Percentiles rank a stretch among this genome's conserved stretches.
These are phyloP conservation scores for Rhodamnia argentea DNA, from an alignment of 345 rosid species.

Conservation along the genomic window DNA sequence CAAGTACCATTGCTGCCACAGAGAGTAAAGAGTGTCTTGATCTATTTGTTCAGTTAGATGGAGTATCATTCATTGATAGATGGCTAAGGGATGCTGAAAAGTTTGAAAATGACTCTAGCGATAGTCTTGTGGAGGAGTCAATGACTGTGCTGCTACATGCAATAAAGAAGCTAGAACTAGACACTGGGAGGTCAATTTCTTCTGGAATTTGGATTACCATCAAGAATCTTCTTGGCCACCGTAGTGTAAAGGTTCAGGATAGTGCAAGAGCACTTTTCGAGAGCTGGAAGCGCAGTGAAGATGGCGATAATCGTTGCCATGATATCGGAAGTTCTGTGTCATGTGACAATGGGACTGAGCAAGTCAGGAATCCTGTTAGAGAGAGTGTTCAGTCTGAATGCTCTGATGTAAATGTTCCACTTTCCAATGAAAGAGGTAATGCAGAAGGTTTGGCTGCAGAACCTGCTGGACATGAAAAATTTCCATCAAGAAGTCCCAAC, in stretches of 20 bases:
- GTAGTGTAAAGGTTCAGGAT: slow-evolving; percentile 51
- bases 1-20: slow-evolving; percentile 67
- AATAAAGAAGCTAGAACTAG: slow-evolving; percentile 59
- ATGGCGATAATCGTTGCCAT: slow-evolving; percentile 11
- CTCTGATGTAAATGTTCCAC: slow-evolving; percentile 20
- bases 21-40: slow-evolving; percentile 84
- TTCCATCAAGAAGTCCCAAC: slow-evolving; percentile 24
- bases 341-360: slow-evolving; percentile 17
- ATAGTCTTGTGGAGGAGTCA: slow-evolving; percentile 56
- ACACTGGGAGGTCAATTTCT: slow-evolving; percentile 49
- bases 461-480: slow-evolving; percentile 14
- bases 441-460: slow-evolving; percentile 26
- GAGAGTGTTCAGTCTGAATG: slow-evolving; percentile 23
- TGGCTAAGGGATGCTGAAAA: slow-evolving; percentile 70
- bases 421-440: slow-evolving; percentile 17
- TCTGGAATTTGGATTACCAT: slow-evolving; percentile 68
- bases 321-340: slow-evolving; percentile 18
- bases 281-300: slow-evolving; percentile 44
- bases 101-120: slow-evolving; percentile 30
- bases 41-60: slow-evolving; percentile 77
- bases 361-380: slow-evolving; percentile 6
- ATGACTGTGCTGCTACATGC: slow-evolving; percentile 62
- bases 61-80: slow-evolving; percentile 55
- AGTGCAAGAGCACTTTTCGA: slow-evolving; percentile 50
- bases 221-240: slow-evolving; percentile 57